A percentile compares a stretch with the other conserved stretches of the same genome.
These are phyloP conservation scores for Dispira simplex DNA, from an alignment of 192 early-diverging fungal species.

Conservation along the genomic window DNA sequence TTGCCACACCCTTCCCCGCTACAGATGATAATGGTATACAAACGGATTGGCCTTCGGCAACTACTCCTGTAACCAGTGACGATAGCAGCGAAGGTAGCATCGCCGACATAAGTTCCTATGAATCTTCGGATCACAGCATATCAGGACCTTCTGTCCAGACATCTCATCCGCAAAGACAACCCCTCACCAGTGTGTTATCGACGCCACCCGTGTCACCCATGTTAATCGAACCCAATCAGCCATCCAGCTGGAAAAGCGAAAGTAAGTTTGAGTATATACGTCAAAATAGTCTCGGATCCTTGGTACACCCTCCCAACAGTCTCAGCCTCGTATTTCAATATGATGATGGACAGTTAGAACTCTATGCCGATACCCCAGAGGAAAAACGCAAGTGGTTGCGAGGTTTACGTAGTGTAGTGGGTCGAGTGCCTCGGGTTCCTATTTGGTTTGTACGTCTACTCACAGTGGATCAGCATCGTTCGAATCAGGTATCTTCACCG, in stretches of 20 bases:
- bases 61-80: no score
- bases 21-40: no score
- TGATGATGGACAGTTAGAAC: slow-evolving; percentile 2
- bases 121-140: neutral
- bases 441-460: slow-evolving; percentile 11
- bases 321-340: slow-evolving; percentile 1
- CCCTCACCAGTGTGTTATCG: neutral
- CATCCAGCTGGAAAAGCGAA: neutral
- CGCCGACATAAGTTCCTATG: neutral
- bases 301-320: neutral
- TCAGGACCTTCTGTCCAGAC: no score
- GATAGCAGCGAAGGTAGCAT: neutral
- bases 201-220: neutral
- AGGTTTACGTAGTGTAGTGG: neutral
- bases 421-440: slow-evolving; percentile 9
- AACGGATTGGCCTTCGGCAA: no score
- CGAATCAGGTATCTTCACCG: neutral
- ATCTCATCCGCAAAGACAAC: neutral
- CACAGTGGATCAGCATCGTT: neutral
- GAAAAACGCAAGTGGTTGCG: neutral
- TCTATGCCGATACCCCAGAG: slow-evolving; percentile 10
- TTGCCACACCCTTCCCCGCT: neutral
- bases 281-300: neutral
- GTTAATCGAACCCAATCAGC: neutral
- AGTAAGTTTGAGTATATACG: slow-evolving; percentile 1